Evolutionary conservation across 1,284 basidiomycete species (phyloP).

Genomic region (Ustilago trichophora): DNA sequence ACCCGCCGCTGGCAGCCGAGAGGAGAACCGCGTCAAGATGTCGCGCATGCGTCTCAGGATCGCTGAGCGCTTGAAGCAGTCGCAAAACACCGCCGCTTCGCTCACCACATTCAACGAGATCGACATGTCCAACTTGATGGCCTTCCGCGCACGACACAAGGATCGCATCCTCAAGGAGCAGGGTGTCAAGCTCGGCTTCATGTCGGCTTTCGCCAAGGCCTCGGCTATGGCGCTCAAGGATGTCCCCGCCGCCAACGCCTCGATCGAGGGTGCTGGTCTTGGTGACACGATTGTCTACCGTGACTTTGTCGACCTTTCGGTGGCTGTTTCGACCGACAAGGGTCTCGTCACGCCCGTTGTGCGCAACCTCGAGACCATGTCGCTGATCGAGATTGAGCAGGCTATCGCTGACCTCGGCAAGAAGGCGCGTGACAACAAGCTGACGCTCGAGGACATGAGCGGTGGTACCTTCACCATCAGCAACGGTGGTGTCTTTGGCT

Average conservation of each 20-base stretch:
- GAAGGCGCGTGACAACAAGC: conserved; percentile 94
- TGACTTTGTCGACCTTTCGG: conserved; percentile 75
- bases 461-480: conserved; percentile 99
- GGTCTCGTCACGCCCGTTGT: conserved; percentile 96
- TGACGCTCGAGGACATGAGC: conserved; percentile 84
- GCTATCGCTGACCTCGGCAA: conserved; percentile 89
- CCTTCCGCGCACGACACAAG: conserved; percentile 95
- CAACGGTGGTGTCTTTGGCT: conserved; percentile 98
- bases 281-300: conserved; percentile 93
- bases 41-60: conserved; percentile 88
- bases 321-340: conserved; percentile 97
- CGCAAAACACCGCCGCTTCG: conserved; percentile 95
- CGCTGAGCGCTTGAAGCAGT: conserved; percentile 96
- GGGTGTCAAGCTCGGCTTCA: conserved; percentile 97
- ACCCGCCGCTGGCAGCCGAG: conserved; percentile 69
- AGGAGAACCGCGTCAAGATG: conserved; percentile 80
- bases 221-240: conserved; percentile 86
- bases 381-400: conserved; percentile 89
- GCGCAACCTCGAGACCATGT: conserved; percentile 86
- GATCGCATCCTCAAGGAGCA: conserved; percentile 89
- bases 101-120: conserved; percentile 99
- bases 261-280: conserved; percentile 75
- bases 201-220: conserved; percentile 95
- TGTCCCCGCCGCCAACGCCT: conserved; percentile 92
- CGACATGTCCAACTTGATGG: conserved; percentile 95